Evolutionary conservation across 768 basidiomycete genomes (phyloP), one percentile per base, ranked within the genome.

Genomic region (Kwoniella dejecticola): DNA sequence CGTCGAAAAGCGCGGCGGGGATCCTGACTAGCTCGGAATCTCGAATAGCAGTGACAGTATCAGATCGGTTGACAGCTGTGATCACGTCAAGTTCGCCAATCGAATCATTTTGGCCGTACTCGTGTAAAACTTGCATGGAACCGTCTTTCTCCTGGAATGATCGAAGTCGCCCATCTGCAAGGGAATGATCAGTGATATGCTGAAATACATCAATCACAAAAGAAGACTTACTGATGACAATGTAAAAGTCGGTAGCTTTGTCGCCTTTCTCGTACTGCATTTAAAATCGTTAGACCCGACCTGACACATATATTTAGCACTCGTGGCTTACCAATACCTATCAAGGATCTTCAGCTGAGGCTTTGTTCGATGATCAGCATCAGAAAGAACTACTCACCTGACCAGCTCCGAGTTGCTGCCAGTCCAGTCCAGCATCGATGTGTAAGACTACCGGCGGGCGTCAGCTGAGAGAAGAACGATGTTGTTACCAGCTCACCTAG

Each of bases 1-100:
- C 96, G 77, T 98, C 98, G 82, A 98, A 99, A 10, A 99, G 83
- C 0, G 96, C 96, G 72, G 90, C 87, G 0, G 96, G 96, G 89
- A 99, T 96, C 27, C 95, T 83, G 27, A 95, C 95, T 12, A 99
- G 83, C 77, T 99, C 96, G 0, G 93, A 92, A 75, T 99, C 96
- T 70, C 96, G 91, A 66, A 99, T 98, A 6, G 96, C 96, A 79
- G 98, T 95, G 17, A 97, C 87, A 0, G 93, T 98, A 48, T 87
- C 94, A 56, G 88, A 85, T 59, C 96, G 85, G 2, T 85, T 85
- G 17, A 88, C 89, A 69, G 88, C 89, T 7, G 94, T 96, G 71
- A 99, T 98, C 53, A 96, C 96, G 76, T 98, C 96, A 12, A 99
- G 83, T 79, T 99, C 96, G 24, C 96, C 96, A 49, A 98, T 92